Evolutionary conservation across 495 filamentous ascomycete species (phyloP), one percentile per base, ranked within the genome.

Genomic region (Emericellopsis terricola): DNA sequence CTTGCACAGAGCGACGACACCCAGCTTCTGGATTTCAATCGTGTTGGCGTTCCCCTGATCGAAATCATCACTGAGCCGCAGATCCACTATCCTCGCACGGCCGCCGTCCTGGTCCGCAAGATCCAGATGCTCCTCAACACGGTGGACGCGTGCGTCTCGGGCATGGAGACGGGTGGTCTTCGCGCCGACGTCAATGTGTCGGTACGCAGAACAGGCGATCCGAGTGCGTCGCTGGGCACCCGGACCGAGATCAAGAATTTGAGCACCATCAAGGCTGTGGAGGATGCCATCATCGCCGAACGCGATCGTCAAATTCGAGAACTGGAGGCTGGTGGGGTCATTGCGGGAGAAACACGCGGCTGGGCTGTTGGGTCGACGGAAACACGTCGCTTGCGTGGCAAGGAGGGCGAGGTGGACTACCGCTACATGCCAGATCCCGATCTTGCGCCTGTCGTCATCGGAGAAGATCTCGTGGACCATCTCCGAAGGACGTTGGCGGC

Each of bases 351-450:
- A 57, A 99, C 89, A 18, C 66, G 89, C 30, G 87, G 91, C 15
- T 99, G 85, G 85, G 79, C 81, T 2, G 64, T 91, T 33, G 77
- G 76, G 1, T 71, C 72, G 31, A 80, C 71, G 26, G 80, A 76
- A 32, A 82, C 80, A 38, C 86, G 78, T 14, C 68, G 71, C 15
- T 52, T 97, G 11, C 68, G 89, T 41, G 85, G 83, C 8, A 97
- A 97, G 53, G 89, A 97, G 47, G 91, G 89, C 27, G 86, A 94
- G 45, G 83, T 96, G 2, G 89, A 97, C 45, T 97, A 97, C 49
- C 66, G 89, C 29, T 97, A 96, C 51, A 96, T 97, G 91, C 89
- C 89, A 1, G 89, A 99, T 50, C 83, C 89, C 2, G 89, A 99
- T 52, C 57, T 99, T 8, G 68, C 67, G 0, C 81, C 91, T 0